A percentile compares a stretch with the other conserved stretches of the same genome.
Conservation (phyloP, 2,329 filamentous ascomycete species). For the Zasmidium angulare region DNA sequence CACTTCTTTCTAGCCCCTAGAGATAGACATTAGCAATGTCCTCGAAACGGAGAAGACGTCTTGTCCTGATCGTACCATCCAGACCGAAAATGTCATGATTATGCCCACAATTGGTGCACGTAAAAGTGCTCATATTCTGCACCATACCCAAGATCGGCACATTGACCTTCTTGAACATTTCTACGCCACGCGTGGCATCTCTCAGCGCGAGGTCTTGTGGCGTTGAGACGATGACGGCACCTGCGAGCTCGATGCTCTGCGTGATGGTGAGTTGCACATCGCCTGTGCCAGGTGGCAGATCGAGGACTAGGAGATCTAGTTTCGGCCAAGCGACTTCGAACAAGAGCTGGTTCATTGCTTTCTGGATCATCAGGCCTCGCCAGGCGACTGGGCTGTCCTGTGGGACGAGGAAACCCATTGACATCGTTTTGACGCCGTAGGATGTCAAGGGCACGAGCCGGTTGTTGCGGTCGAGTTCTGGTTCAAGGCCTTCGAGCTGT, state of each 20-base stretch:
- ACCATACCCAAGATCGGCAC: constrained; percentile 83
- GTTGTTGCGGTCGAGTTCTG: constrained; percentile 52
- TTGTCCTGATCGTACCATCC: constrained; percentile 28
- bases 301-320: constrained; percentile 83
- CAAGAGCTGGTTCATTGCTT: constrained; percentile 90
- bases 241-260: constrained; percentile 87
- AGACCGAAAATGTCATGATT: constrained; percentile 39
- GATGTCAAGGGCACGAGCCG: constrained; percentile 85
- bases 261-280: constrained; percentile 97
- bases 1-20: constrained; percentile 69
- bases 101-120: constrained; percentile 61
- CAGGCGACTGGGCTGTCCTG: constrained; percentile 84
- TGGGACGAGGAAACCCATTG: constrained; percentile 89
- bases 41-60: not conserved
- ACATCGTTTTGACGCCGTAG: constrained; percentile 97
- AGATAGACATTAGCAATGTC: constrained; percentile 32
- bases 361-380: constrained; percentile 97
- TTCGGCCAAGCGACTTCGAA: constrained; percentile 94
- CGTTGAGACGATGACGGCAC: constrained; percentile 84
- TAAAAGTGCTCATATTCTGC: constrained; percentile 87
- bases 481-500: constrained; percentile 35
- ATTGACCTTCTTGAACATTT: constrained; percentile 85
- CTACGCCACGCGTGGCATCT: constrained; percentile 87
- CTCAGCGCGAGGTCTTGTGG: constrained; percentile 91
- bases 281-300: constrained; percentile 90